Evolutionary conservation across 1,139 yeast genomes (phyloP).

Genomic region (Geotrichum siamense): DNA sequence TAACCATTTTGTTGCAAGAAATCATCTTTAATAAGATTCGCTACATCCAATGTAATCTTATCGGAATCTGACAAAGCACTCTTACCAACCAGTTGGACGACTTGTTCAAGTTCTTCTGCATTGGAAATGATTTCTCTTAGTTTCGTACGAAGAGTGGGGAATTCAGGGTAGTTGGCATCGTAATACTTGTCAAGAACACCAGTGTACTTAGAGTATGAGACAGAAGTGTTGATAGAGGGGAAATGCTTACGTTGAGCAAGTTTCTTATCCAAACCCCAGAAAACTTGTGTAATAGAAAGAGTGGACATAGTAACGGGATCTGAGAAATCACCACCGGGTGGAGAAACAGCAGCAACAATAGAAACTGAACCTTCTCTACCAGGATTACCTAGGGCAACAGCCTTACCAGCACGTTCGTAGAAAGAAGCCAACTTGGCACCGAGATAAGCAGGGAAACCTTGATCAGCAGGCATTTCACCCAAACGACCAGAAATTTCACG

Average conservation of each 20-base stretch:
- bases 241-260: slow-evolving; percentile 99
- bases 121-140: slow-evolving; percentile 90
- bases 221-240: slow-evolving; percentile 96
- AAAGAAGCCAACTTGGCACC: slow-evolving; percentile 98
- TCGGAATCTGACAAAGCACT: slow-evolving; percentile 94
- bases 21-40: slow-evolving; percentile 88
- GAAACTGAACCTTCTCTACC: slow-evolving; percentile 95
- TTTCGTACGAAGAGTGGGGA: slow-evolving; percentile 81
- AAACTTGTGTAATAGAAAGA: slow-evolving; percentile 96
- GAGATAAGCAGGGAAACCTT: slow-evolving; percentile 99
- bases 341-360: slow-evolving; percentile 98
- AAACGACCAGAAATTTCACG: slow-evolving; percentile 99
- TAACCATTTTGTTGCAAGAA: slow-evolving; percentile 99
- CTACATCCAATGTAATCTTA: slow-evolving; percentile 91
- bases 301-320: slow-evolving; percentile 99
- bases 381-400: slow-evolving; percentile 92
- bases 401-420: slow-evolving; percentile 99
- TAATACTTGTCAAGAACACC: slow-evolving; percentile 79
- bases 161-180: slow-evolving; percentile 81
- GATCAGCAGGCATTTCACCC: slow-evolving; percentile 99
- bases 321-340: slow-evolving; percentile 99
- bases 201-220: slow-evolving; percentile 94
- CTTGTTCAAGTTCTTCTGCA: slow-evolving; percentile 98
- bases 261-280: slow-evolving; percentile 99
- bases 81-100: slow-evolving; percentile 97